Percentiles rank a stretch among this genome's conserved stretches.
These are phyloP conservation scores for Osmanthus fragrans DNA, from an alignment of 257 asterid species.

Conservation along the genomic window DNA sequence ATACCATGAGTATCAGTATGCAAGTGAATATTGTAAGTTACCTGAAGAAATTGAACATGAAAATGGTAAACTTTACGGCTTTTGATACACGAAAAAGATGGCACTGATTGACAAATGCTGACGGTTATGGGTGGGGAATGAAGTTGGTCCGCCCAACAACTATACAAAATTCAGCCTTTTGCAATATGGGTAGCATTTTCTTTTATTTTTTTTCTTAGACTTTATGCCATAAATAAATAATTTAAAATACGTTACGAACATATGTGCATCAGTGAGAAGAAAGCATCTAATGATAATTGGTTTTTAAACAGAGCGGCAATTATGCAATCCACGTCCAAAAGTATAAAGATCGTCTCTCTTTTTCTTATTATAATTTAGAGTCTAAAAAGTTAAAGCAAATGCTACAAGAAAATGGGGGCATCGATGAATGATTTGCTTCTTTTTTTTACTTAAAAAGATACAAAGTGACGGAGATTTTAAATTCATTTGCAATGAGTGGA, in stretches of 20 bases:
- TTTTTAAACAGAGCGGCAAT: background rate
- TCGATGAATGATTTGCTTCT: background rate
- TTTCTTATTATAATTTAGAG: background rate
- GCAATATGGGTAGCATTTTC: background rate
- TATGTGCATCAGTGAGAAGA: background rate
- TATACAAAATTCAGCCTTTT: background rate
- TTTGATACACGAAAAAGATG: background rate
- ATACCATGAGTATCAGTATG: too few relatives aligned
- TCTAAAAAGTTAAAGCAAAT: background rate
- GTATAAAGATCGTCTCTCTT: background rate
- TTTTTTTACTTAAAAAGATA: background rate
- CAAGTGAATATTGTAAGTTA: background rate
- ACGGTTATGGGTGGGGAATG: background rate
- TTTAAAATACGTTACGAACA: background rate
- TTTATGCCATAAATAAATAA: background rate
- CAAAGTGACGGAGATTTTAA: too few relatives aligned
- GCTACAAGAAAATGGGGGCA: background rate
- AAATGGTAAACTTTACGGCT: too few relatives aligned
- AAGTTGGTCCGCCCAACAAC: background rate
- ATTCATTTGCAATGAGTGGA: background rate
- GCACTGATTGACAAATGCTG: background rate
- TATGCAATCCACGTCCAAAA: conserved; percentile 1
- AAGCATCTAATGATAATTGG: background rate
- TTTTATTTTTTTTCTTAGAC: background rate
- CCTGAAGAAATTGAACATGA: background rate